phyloP scores from a whole-genome alignment of 768 basidiomycete species.

The Amanita exitialis region DNA sequence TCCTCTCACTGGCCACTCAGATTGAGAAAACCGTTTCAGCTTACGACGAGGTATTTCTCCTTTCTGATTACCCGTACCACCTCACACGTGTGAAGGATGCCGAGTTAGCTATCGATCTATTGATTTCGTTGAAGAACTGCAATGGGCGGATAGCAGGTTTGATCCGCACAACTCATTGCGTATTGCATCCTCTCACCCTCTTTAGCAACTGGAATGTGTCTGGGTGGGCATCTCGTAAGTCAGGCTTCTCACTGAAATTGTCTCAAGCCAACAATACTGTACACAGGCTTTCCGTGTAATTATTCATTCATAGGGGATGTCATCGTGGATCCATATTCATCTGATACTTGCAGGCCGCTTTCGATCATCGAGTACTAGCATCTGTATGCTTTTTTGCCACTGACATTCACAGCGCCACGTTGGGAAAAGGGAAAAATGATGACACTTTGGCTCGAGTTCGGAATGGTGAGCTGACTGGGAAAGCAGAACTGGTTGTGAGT shows the following conservation, averaged over 20 bases:
- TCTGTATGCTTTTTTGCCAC: conserved; percentile 95
- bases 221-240: conserved; percentile 61
- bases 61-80: background rate
- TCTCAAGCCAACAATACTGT: background rate
- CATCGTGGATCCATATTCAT: background rate
- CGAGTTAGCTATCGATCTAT: conserved; percentile 64
- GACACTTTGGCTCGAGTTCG: conserved; percentile 68
- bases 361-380: conserved; percentile 74
- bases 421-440: conserved; percentile 79
- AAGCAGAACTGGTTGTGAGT: conserved; percentile 78
- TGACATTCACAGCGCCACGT: conserved; percentile 80
- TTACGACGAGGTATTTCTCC: conserved; percentile 66
- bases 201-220: conserved; percentile 82
- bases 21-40: conserved; percentile 80
- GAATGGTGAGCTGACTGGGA: conserved; percentile 65
- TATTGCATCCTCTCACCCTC: background rate
- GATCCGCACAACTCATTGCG: conserved; percentile 6
- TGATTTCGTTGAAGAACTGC: conserved; percentile 68
- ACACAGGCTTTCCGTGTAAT: conserved; percentile 6
- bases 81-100: conserved; percentile 47
- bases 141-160: conserved; percentile 83
- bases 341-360: conserved; percentile 54
- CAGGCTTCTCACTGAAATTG: background rate
- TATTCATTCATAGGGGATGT: background rate
- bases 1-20: conserved; percentile 27